Percentiles rank a stretch among this genome's conserved stretches.
These are phyloP conservation scores for Komagataea norvegica DNA, from an alignment of 1,139 yeast genomes.

Conservation along the genomic window DNA sequence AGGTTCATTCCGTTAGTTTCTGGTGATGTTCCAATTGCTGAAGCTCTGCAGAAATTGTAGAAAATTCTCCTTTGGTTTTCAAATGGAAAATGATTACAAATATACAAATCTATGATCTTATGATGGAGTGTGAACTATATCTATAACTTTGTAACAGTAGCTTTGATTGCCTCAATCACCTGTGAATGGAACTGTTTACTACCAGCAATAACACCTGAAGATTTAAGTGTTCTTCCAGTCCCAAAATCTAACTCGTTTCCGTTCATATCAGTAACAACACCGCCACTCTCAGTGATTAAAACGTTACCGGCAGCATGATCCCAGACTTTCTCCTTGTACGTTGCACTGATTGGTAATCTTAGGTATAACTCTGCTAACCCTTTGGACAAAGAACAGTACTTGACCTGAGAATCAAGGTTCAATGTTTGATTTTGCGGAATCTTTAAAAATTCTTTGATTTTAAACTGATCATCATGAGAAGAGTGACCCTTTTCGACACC, in stretches of 20 bases:
- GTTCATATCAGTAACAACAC: slow-evolving; percentile 76
- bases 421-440: slow-evolving; percentile 50
- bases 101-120: too few relatives aligned
- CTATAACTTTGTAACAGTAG: slow-evolving; percentile 12
- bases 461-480: slow-evolving; percentile 80
- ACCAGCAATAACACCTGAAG: slow-evolving; percentile 94
- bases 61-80: not conserved
- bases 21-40: slow-evolving; percentile 30
- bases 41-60: slow-evolving; percentile 21
- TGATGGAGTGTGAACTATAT: too few relatives aligned
- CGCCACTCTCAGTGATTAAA: slow-evolving; percentile 86
- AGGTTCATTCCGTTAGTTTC: slow-evolving; percentile 32
- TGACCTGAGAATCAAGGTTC: slow-evolving; percentile 92
- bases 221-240: slow-evolving; percentile 71
- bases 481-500: slow-evolving; percentile 98
- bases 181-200: slow-evolving; percentile 53
- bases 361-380: slow-evolving; percentile 93
- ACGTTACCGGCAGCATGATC: slow-evolving; percentile 97
- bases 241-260: slow-evolving; percentile 78
- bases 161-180: slow-evolving; percentile 58
- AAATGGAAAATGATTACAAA: not conserved
- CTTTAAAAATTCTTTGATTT: slow-evolving; percentile 61
- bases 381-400: slow-evolving; percentile 83
- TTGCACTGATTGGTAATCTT: slow-evolving; percentile 72
- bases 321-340: slow-evolving; percentile 93